phyloP scores from a whole-genome alignment of 2,329 filamentous ascomycete species.

The Grosmannia serpens region DNA sequence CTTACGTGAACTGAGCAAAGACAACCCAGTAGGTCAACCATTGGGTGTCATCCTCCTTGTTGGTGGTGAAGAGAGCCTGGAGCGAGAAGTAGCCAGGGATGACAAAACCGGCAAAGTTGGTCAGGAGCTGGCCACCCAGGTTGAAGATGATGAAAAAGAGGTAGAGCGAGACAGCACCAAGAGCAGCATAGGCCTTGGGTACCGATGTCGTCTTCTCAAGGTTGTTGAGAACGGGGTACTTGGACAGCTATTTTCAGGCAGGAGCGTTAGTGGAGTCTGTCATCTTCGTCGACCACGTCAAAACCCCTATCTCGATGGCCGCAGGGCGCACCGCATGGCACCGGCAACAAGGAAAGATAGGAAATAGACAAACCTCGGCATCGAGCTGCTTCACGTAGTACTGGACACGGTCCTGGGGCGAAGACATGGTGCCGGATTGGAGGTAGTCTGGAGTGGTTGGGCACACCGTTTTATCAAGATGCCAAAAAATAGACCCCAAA shows the following conservation, averaged over 20 bases:
- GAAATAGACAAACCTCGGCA: conserved; percentile 55
- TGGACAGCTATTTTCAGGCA: conserved; percentile 56
- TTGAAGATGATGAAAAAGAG: conserved; percentile 91
- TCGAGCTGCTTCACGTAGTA: conserved; percentile 70
- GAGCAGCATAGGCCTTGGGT: conserved; percentile 74
- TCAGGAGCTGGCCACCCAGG: conserved; percentile 77
- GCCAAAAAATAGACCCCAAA: not conserved
- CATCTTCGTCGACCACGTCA: not conserved
- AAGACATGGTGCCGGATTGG: conserved; percentile 46
- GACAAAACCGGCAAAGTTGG: conserved; percentile 75
- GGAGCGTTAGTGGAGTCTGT: not conserved
- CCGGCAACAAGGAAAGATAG: not conserved
- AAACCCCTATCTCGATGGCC: not conserved
- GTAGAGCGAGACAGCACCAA: conserved; percentile 67
- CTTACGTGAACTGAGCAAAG: conserved; percentile 66
- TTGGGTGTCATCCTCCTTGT: conserved; percentile 71
- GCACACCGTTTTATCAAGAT: not conserved
- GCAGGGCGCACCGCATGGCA: not conserved
- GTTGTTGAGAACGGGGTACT: conserved; percentile 74
- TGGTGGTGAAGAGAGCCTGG: conserved; percentile 59
- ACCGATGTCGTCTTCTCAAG: conserved; percentile 74
- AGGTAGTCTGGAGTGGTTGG: not conserved
- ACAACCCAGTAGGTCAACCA: conserved; percentile 81
- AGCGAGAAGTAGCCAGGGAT: conserved; percentile 80
- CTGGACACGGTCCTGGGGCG: conserved; percentile 64